phyloP scores from a whole-genome alignment of 2,329 filamentous ascomycete genomes.

The Diplodia scrobiculata region DNA sequence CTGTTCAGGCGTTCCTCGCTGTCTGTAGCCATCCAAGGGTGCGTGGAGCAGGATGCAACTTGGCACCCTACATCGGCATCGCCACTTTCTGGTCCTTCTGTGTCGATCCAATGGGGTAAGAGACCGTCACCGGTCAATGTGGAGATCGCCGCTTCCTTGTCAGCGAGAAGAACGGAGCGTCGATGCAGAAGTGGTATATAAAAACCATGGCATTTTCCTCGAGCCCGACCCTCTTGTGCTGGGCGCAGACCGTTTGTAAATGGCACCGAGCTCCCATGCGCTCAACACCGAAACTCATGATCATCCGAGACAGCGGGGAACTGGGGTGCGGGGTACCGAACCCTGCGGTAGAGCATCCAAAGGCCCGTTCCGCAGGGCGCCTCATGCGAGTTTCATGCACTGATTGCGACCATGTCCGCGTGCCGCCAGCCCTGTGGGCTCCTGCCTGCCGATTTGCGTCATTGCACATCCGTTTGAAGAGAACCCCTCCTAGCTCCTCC shows the following conservation, averaged over 20 bases:
- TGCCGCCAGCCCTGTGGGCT: slow-evolving; percentile 3
- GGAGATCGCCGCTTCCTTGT: background rate
- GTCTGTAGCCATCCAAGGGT: background rate
- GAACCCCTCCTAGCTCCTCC: background rate
- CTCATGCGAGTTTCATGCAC: slow-evolving; percentile 14
- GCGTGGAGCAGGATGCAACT: slow-evolving; percentile 1
- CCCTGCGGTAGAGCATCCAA: slow-evolving; percentile 9
- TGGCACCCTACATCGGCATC: background rate
- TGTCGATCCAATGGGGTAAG: slow-evolving; percentile 5
- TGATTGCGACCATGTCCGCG: background rate
- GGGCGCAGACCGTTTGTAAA: background rate
- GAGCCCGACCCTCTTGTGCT: background rate
- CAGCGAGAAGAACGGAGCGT: background rate
- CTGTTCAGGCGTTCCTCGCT: background rate
- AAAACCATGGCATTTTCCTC: background rate
- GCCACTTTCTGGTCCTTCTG: background rate
- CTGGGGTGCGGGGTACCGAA: background rate
- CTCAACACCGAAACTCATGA: background rate
- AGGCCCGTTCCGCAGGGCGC: slow-evolving; percentile 8
- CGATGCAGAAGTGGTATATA: background rate
- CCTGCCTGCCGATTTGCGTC: slow-evolving; percentile 6
- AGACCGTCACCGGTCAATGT: slow-evolving; percentile 9
- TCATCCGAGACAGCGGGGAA: background rate
- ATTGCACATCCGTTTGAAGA: background rate
- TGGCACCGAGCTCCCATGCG: too few relatives aligned